Percentiles rank a stretch among this genome's conserved stretches.
Evolutionary conservation across 768 basidiomycete species (phyloP).

Genomic region (Kwoniella heveanensis): DNA sequence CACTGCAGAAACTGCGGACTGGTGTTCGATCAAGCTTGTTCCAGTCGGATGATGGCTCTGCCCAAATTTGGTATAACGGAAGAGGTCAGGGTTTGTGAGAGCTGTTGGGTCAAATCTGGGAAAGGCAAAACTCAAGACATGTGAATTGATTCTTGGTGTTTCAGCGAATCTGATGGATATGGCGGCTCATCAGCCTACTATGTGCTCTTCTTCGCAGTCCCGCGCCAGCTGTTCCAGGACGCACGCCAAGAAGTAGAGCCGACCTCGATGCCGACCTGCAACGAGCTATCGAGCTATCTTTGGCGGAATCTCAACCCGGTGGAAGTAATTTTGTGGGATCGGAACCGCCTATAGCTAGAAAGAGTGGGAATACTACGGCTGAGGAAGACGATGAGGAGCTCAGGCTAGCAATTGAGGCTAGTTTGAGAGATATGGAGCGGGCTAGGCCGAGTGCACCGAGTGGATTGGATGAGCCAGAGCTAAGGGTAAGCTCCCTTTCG

Average conservation of each 20-base stretch:
- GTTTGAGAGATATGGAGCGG: slow-evolving; percentile 68
- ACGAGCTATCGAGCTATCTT: slow-evolving; percentile 85
- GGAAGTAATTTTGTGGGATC: slow-evolving; percentile 64
- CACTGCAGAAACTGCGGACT: slow-evolving; percentile 98
- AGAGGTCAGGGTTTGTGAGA: slow-evolving; percentile 90
- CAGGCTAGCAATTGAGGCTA: slow-evolving; percentile 91
- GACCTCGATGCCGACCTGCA: slow-evolving; percentile 85
- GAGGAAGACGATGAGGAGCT: slow-evolving; percentile 93
- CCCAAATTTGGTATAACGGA: slow-evolving; percentile 93
- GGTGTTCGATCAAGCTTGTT: slow-evolving; percentile 93
- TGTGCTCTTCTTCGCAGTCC: slow-evolving; percentile 24
- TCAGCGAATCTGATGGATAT: neutral
- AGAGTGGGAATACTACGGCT: slow-evolving; percentile 54
- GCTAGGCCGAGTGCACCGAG: slow-evolving; percentile 75
- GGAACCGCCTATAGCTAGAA: slow-evolving; percentile 60
- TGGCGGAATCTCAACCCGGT: slow-evolving; percentile 70
- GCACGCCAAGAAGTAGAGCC: slow-evolving; percentile 61
- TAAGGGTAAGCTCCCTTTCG: slow-evolving; percentile 39
- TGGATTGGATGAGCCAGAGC: slow-evolving; percentile 60
- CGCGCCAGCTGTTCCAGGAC: slow-evolving; percentile 47
- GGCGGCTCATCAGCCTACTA: slow-evolving; percentile 10
- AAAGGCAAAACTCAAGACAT: slow-evolving; percentile 35
- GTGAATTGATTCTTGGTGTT: too few species aligned
- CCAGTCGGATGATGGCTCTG: slow-evolving; percentile 76
- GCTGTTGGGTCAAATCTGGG: slow-evolving; percentile 74